Base-by-base conservation (phyloP, 2,329 filamentous ascomycete species). In the Pyrenochaeta sp. region DNA sequence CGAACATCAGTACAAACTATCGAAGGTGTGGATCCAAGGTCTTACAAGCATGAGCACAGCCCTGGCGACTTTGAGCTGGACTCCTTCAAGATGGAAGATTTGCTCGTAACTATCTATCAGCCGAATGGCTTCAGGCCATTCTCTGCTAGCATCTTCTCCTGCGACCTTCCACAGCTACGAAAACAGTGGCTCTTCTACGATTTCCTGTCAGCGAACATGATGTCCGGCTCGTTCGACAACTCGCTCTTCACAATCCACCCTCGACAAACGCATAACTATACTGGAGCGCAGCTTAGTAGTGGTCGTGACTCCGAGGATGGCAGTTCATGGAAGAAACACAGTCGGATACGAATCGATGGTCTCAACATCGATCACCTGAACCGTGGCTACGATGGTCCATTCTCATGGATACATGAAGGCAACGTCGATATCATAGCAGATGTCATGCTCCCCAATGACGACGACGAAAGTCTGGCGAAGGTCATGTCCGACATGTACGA, bases 131-230 rank as follows among this genome's bases (percentile, higher is more conserved):
- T 99, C 81, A 87, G 95, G n/a, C 95, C 95, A 0, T 99, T 96
- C 76, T 90, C 93, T 0, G 89, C 97, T 65, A 97, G 93, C 81
- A 96, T 99, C 61, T 99, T 92, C 80, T 95, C 92, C 6, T 97
- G 94, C 77, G 94, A 98, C 72, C 85, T 99, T 39, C 94, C 95
- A 1, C 91, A 95, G 70, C 81, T 99, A 46, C 88, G 95, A 51
- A 98, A 97, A 73, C 94, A 96, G 72, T 99, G 93, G 91, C 84
- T 99, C 0, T 97, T 98, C 77, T 99, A 99, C 81, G 95, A 99
- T 77, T 96, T 99, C 67, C 80, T 99, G 28, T 95, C 91, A 0
- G 95, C 95, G 19, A 97, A 92, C 72, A 94, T 95, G 77, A 96
- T 98, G 87, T 97, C 92, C 12, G 95, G 95, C 1, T 95, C 93